Percentiles rank a stretch among this genome's conserved stretches.
Conservation (phyloP, 352 stramenopile species). For the Pythium apleroticum region DNA sequence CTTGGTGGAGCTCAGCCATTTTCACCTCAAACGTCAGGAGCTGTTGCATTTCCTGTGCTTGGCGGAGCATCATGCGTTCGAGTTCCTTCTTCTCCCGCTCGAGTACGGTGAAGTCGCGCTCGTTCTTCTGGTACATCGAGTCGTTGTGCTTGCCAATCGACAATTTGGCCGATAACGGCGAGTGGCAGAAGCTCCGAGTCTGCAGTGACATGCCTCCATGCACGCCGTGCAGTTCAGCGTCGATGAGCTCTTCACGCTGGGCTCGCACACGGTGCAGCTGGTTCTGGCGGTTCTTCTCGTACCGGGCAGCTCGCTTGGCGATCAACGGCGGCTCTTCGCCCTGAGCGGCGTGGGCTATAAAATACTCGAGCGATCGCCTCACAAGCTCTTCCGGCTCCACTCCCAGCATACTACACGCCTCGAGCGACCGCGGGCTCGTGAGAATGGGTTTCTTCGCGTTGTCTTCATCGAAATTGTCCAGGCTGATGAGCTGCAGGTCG, state of each 20-base stretch:
- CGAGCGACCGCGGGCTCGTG: slow-evolving; percentile 67
- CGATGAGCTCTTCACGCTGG: slow-evolving; percentile 58
- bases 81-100: slow-evolving; percentile 66
- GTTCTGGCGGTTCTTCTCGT: slow-evolving; percentile 54
- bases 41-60: slow-evolving; percentile 72
- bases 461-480: slow-evolving; percentile 72
- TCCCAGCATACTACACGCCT: slow-evolving; percentile 73
- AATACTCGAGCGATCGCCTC: slow-evolving; percentile 53
- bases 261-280: slow-evolving; percentile 51
- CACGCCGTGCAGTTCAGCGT: slow-evolving; percentile 44
- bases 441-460: slow-evolving; percentile 40
- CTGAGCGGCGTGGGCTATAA: slow-evolving; percentile 33
- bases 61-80: slow-evolving; percentile 67
- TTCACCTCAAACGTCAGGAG: slow-evolving; percentile 67
- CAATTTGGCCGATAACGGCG: slow-evolving; percentile 38
- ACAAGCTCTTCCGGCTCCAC: slow-evolving; percentile 68
- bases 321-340: slow-evolving; percentile 39
- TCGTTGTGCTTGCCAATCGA: slow-evolving; percentile 27
- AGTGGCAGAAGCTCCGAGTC: slow-evolving; percentile 59
- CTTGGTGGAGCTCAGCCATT: slow-evolving; percentile 51
- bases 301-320: slow-evolving; percentile 54
- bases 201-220: slow-evolving; percentile 51
- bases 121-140: slow-evolving; percentile 20
- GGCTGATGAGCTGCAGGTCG: slow-evolving; percentile 30
- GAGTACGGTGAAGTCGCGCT: slow-evolving; percentile 54